Conservation (phyloP, 2,329 filamentous ascomycete species). For the Fusarium abutilonis region DNA sequence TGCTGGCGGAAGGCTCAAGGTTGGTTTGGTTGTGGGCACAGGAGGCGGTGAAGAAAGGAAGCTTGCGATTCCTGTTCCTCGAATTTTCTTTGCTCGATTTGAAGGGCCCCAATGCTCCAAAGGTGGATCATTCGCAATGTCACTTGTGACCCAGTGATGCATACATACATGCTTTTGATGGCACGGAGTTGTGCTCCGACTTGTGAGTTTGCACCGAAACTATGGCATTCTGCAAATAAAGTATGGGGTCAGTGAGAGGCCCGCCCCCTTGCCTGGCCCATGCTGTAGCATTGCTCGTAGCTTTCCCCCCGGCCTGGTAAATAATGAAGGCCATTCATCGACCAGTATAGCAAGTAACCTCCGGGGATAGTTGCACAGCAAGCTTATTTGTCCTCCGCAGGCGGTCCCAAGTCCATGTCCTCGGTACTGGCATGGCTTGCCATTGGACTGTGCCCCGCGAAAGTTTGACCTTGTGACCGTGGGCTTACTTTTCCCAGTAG, state of each 20-base stretch:
- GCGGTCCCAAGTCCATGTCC: constrained; percentile 46
- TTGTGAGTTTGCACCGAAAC: constrained; percentile 9
- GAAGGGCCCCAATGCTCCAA: constrained; percentile 29
- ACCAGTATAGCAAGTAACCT: constrained; percentile 5
- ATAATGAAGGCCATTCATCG: constrained; percentile 7
- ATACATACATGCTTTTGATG: constrained; percentile 28
- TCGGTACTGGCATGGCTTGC: constrained; percentile 42
- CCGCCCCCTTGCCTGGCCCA: constrained; percentile 11
- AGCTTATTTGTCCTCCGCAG: constrained; percentile 26
- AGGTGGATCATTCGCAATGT: constrained; percentile 38
- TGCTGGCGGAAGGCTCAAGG: constrained; percentile 29
- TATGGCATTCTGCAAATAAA: constrained; percentile 21
- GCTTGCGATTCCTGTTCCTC: constrained; percentile 32
- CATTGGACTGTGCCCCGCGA: constrained; percentile 25
- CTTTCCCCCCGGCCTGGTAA: constrained; percentile 3
- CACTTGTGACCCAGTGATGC: constrained; percentile 29
- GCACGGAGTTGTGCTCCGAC: constrained; percentile 15
- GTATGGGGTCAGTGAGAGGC: constrained; percentile 13
- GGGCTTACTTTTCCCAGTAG: constrained; percentile 17
- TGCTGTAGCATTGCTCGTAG: constrained; percentile 10
- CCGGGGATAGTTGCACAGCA: constrained; percentile 22
- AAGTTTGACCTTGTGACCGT: constrained; percentile 25
- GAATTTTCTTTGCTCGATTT: constrained; percentile 39
- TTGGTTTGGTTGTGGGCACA: constrained; percentile 36
- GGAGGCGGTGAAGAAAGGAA: constrained; percentile 44